A percentile compares a stretch with the other conserved stretches of the same genome.
phyloP scores from a whole-genome alignment of 768 basidiomycete species.

The Royoungia palumana region DNA sequence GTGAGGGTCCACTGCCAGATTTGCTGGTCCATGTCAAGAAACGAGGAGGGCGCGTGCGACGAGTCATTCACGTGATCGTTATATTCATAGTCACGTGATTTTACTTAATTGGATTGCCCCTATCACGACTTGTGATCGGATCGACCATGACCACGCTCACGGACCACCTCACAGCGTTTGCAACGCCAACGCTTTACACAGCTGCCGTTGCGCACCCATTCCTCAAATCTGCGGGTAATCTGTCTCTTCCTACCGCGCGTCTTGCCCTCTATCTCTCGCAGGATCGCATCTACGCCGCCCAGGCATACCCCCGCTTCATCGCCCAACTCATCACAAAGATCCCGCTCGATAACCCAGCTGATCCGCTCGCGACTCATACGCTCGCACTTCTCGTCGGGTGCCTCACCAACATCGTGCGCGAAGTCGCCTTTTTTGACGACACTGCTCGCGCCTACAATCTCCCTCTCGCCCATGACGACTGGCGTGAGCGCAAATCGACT shows the following conservation, averaged over 20 bases:
- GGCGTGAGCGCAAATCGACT: conserved; percentile 58
- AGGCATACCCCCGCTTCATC: conserved; percentile 72
- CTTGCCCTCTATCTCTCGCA: conserved; percentile 68
- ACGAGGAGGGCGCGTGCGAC: too few species aligned
- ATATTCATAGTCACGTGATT: too few species aligned
- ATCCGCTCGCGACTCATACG: conserved; percentile 28
- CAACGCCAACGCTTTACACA: conserved; percentile 38
- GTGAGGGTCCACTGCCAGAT: conserved; percentile 54
- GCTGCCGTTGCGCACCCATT: conserved; percentile 57
- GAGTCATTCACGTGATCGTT: too few species aligned
- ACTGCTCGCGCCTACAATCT: conserved; percentile 45
- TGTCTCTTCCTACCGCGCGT: conserved; percentile 43
- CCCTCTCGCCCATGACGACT: conserved; percentile 35
- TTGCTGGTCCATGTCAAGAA: conserved; percentile 13
- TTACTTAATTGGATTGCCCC: too few species aligned
- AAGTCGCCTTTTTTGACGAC: conserved; percentile 58
- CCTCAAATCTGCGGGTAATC: conserved; percentile 53
- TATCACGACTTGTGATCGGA: too few species aligned
- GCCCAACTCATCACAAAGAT: conserved; percentile 61
- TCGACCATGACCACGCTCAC: conserved; percentile 13
- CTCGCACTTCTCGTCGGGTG: conserved; percentile 50
- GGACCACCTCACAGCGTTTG: conserved; percentile 33
- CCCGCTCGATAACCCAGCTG: conserved; percentile 33
- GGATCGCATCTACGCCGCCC: conserved; percentile 70
- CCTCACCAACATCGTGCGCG: conserved; percentile 56